A percentile compares a stretch with the other conserved stretches of the same genome.
phyloP scores from a whole-genome alignment of 768 basidiomycete genomes.

The Leccinum arenicola region DNA sequence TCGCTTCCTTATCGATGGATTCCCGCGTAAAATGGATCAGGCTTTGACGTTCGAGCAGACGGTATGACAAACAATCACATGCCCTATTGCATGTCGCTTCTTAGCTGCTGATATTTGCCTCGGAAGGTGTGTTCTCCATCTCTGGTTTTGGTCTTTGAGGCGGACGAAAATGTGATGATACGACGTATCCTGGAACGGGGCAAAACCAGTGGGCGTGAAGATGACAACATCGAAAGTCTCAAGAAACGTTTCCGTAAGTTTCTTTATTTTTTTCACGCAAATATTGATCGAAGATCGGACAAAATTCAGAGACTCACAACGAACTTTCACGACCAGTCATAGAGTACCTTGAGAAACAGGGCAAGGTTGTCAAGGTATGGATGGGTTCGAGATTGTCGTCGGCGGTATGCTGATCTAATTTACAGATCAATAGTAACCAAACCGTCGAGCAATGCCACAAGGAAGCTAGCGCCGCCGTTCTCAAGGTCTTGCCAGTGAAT shows the following conservation, averaged over 20 bases:
- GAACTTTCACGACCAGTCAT: slow-evolving; percentile 93
- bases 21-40: slow-evolving; percentile 99
- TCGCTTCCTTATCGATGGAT: slow-evolving; percentile 94
- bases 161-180: slow-evolving; percentile 86
- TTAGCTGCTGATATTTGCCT: neutral
- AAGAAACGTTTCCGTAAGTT: slow-evolving; percentile 90
- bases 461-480: slow-evolving; percentile 53
- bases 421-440: slow-evolving; percentile 66
- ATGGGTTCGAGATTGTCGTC: neutral
- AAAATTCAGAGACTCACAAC: slow-evolving; percentile 68
- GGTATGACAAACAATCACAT: slow-evolving; percentile 41
- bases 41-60: slow-evolving; percentile 85
- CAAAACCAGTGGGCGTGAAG: slow-evolving; percentile 92
- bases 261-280: neutral
- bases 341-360: slow-evolving; percentile 62
- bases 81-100: neutral
- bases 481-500: slow-evolving; percentile 38
- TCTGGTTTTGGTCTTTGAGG: slow-evolving; percentile 81
- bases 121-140: slow-evolving; percentile 76
- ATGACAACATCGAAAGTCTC: slow-evolving; percentile 92
- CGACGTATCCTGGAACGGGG: slow-evolving; percentile 82
- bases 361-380: slow-evolving; percentile 76
- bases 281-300: neutral
- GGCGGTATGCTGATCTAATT: neutral
- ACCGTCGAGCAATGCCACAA: slow-evolving; percentile 70